A percentile compares a stretch with the other conserved stretches of the same genome.
phyloP scores from a whole-genome alignment of 2,329 filamentous ascomycete species.

The Blastomyces parvus region DNA sequence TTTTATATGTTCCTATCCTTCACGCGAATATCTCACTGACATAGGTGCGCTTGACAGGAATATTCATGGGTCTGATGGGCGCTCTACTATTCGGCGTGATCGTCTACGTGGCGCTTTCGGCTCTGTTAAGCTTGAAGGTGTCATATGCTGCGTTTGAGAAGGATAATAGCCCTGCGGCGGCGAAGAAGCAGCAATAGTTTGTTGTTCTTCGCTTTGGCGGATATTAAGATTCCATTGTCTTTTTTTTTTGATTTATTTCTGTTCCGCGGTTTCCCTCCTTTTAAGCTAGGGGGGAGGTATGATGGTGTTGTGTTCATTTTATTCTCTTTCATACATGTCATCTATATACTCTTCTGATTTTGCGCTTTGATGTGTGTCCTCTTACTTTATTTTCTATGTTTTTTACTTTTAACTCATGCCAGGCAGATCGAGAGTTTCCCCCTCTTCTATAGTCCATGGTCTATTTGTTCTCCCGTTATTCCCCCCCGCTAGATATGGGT shows the following conservation, averaged over 20 bases:
- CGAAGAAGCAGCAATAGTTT: slow-evolving; percentile 63
- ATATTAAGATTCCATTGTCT: neutral
- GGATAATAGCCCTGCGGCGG: slow-evolving; percentile 79
- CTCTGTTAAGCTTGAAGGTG: slow-evolving; percentile 71
- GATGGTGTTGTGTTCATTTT: neutral
- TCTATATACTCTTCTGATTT: neutral
- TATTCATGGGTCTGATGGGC: slow-evolving; percentile 78
- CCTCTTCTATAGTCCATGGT: neutral
- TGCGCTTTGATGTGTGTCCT: too few relatives aligned
- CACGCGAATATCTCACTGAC: neutral
- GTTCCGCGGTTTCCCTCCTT: slow-evolving; percentile 5
- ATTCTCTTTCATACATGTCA: neutral
- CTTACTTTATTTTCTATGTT: neutral
- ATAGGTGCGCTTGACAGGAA: slow-evolving; percentile 43
- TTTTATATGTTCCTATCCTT: neutral
- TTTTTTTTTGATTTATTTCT: slow-evolving; percentile 11
- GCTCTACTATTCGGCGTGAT: slow-evolving; percentile 64
- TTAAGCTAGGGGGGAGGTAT: neutral
- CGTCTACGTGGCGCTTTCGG: slow-evolving; percentile 65
- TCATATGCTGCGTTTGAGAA: slow-evolving; percentile 94
- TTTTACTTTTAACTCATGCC: neutral
- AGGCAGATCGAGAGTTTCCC: neutral
- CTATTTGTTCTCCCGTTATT: neutral
- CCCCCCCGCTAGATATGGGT: neutral
- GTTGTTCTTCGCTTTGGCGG: slow-evolving; percentile 4